phyloP scores from a whole-genome alignment of 768 basidiomycete genomes.

The Boletus reticuloceps region DNA sequence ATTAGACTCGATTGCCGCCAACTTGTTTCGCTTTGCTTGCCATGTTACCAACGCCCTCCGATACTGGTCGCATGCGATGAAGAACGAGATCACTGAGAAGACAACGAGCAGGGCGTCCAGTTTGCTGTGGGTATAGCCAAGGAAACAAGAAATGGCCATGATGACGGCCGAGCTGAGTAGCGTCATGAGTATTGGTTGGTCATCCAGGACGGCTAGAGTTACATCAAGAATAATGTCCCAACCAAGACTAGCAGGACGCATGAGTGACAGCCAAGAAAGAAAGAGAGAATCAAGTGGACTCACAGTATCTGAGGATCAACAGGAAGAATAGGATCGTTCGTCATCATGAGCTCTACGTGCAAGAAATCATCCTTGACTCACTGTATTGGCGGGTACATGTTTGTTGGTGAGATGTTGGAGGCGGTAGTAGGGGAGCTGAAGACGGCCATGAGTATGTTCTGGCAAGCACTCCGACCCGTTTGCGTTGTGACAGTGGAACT shows the following conservation, averaged over 20 bases:
- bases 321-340: neutral
- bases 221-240: conserved; percentile 21
- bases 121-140: conserved; percentile 12
- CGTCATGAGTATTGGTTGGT: neutral
- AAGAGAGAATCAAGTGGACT: neutral
- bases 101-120: conserved; percentile 14
- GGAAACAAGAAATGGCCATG: conserved; percentile 12
- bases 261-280: neutral
- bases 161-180: conserved; percentile 14
- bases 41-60: conserved; percentile 18
- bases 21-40: conserved; percentile 12
- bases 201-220: neutral
- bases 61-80: conserved; percentile 22
- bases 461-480: too few species aligned
- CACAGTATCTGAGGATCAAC: conserved; percentile 15
- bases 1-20: neutral
- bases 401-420: neutral
- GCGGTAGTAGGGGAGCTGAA: neutral
- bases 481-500: too few species aligned
- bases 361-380: conserved; percentile 8
- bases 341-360: neutral
- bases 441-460: too few species aligned
- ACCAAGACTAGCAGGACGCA: conserved; percentile 11
- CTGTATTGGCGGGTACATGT: conserved; percentile 15
- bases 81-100: conserved; percentile 12